A percentile compares a stretch with the other conserved stretches of the same genome.
phyloP scores from a whole-genome alignment of 2,329 filamentous ascomycete species.

The Xylariaceae sp. region DNA sequence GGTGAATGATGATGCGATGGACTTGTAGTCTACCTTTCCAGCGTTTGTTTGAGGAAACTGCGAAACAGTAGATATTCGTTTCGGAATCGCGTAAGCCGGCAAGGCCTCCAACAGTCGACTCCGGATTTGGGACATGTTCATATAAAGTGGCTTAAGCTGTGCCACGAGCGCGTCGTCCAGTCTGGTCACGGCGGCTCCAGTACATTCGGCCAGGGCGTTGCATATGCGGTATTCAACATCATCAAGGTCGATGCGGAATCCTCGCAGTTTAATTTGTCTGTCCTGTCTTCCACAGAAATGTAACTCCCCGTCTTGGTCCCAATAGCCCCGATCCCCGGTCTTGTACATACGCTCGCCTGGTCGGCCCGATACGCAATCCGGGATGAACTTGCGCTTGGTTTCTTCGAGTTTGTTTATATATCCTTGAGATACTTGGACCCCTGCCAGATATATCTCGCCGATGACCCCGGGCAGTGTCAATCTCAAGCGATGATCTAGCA shows the following conservation, averaged over 20 bases:
- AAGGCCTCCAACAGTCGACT: neutral
- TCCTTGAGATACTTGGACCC: slow-evolving; percentile 37
- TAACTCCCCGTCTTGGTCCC: slow-evolving; percentile 1
- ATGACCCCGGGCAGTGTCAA: slow-evolving; percentile 31
- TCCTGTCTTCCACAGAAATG: neutral
- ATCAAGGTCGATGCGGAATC: slow-evolving; percentile 6
- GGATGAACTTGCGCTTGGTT: slow-evolving; percentile 2
- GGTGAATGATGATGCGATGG: neutral
- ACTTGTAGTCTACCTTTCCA: slow-evolving; percentile 4
- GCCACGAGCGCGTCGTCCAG: slow-evolving; percentile 1
- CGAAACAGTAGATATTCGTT: neutral
- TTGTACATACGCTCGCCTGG: slow-evolving; percentile 4
- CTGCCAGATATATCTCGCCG: slow-evolving; percentile 39
- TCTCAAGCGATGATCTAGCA: slow-evolving; percentile 29
- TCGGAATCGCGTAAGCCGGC: neutral
- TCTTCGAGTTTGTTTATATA: slow-evolving; percentile 32
- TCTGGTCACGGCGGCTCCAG: neutral
- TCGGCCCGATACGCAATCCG: neutral
- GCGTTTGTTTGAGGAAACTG: slow-evolving; percentile 1
- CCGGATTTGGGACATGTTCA: neutral
- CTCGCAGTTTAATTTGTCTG: slow-evolving; percentile 5
- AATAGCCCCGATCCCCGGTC: slow-evolving; percentile 5
- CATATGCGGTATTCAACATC: slow-evolving; percentile 4
- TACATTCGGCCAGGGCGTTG: neutral
- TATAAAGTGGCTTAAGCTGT: neutral